Percentiles rank a stretch among this genome's conserved stretches.
Conservation (phyloP, 2,329 filamentous ascomycete genomes). For the Fusarium napiforme region DNA sequence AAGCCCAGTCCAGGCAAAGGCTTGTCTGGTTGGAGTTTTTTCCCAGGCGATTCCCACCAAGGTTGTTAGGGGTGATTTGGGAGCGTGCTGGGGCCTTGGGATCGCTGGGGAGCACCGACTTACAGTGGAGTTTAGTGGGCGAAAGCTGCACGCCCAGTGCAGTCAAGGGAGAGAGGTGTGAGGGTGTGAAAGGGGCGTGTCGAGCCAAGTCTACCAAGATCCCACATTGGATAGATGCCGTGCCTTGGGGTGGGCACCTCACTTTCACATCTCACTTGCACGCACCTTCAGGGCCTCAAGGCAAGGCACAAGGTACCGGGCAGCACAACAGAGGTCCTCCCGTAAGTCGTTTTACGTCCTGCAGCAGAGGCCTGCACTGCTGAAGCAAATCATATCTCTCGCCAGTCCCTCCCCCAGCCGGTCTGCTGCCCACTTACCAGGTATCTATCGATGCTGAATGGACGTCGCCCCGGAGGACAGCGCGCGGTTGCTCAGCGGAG, state of each 20-base stretch:
- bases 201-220: neutral
- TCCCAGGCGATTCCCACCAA: conserved; percentile 46
- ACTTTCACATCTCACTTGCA: conserved; percentile 8
- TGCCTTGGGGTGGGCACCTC: conserved; percentile 4
- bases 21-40: conserved; percentile 43
- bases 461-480: conserved; percentile 35
- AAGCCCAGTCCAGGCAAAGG: conserved; percentile 30
- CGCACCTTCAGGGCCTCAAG: conserved; percentile 31
- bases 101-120: conserved; percentile 39
- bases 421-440: conserved; percentile 34
- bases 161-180: conserved; percentile 9
- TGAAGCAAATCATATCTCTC: conserved; percentile 42
- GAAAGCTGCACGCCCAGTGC: conserved; percentile 14
- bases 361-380: conserved; percentile 18
- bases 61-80: conserved; percentile 52
- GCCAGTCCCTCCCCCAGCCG: conserved; percentile 37
- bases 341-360: conserved; percentile 8
- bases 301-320: conserved; percentile 31
- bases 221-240: conserved; percentile 13
- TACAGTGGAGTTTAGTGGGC: conserved; percentile 38
- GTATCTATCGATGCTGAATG: conserved; percentile 38
- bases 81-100: conserved; percentile 40
- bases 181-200: conserved; percentile 8
- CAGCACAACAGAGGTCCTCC: conserved; percentile 11
- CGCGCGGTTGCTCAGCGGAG: conserved; percentile 45